Evolutionary conservation across 331 rosid species (phyloP), one percentile per base, ranked within the genome.

Genomic region (Pyracantha coccinea): DNA sequence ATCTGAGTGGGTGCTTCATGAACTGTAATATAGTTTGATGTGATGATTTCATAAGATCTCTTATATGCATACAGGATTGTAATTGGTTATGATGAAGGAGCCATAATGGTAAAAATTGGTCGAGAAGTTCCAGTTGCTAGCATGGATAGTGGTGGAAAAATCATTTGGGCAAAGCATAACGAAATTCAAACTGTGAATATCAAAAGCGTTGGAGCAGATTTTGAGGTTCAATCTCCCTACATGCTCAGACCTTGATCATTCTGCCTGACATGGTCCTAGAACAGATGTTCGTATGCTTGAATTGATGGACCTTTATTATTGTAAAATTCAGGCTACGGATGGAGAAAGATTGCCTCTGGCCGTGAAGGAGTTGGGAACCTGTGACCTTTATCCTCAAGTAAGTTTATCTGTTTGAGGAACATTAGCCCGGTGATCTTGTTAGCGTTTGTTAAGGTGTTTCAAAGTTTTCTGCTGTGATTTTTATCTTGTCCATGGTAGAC

Each of bases 321-420:
- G 38, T 47, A 11, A 61, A 23, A 61, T 65, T 55, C 54, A 85
- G 86, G 79, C 77, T 65, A 78, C 74, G 31, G 86, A 85, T 79
- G 89, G 89, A 73, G 89, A 85, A 78, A 82, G 89, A 69, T 76
- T 85, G 77, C 86, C 86, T 14, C 69, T 85, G 73, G 86, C 84
- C 1, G 88, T 85, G 59, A 85, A 85, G 78, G 88, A 85, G 79
- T 75, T 85, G 82, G 89, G 86, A 75, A 81, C 80, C 54, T 85
- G 89, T 77, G 84, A 85, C 77, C 84, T 85, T 29, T 85, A 82
- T 73, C 89, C 86, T 73, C 89, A 82, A 66, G 86, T 85, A 74
- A 77, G 74, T 79, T 38, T 27, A 25, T 67, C 35, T 55, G 63
- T 28, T 45, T 47, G 33, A 63, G 44, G 55, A 64, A 33, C 65